Evolutionary conservation across 345 rosid species (phyloP).

Genomic region (Corymbia maculata): DNA sequence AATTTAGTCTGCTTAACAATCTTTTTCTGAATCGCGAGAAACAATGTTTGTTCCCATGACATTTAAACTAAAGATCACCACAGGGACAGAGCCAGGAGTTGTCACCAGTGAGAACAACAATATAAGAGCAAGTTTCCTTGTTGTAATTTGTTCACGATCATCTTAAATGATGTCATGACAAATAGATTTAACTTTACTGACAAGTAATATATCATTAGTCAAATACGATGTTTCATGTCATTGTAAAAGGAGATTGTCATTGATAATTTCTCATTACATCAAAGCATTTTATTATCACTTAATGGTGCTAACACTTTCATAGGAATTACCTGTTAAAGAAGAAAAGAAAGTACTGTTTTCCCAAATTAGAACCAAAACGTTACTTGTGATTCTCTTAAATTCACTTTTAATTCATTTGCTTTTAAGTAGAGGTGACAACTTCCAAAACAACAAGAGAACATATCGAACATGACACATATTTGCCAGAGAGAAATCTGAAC

Average conservation of each 20-base stretch:
- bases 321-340: neutral
- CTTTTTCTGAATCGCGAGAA: neutral
- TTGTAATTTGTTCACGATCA: neutral
- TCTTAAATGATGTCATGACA: neutral
- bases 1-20: neutral
- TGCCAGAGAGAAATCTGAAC: neutral
- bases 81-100: neutral
- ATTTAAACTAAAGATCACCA: neutral
- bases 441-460: neutral
- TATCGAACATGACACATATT: neutral
- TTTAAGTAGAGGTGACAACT: neutral
- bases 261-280: neutral
- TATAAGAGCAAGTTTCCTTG: neutral
- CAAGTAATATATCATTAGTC: neutral
- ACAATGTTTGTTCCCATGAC: neutral
- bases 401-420: neutral
- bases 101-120: neutral
- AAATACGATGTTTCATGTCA: neutral
- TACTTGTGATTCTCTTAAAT: neutral
- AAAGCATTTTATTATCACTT: neutral
- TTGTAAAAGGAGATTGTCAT: neutral
- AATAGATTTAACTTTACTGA: neutral
- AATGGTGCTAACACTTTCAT: neutral
- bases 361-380: neutral
- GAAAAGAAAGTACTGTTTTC: neutral